Base-by-base conservation (phyloP, 202 grass and related monocot species). In the Panicum hallii region DNA sequence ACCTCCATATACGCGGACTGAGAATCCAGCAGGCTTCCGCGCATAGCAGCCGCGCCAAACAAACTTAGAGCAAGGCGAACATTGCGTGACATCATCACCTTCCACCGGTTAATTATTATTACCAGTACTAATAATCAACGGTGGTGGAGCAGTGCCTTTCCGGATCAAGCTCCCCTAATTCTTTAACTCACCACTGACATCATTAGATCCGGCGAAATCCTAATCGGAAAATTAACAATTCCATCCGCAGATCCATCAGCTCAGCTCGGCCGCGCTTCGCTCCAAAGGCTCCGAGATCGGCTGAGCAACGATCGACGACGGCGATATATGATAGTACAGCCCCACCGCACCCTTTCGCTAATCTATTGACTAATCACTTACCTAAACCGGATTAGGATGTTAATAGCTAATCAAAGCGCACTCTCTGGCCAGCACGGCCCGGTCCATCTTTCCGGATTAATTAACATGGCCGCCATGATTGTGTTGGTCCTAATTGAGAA, bases 141-240 rank as follows among this genome's bases (percentile, higher is more conserved):
- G 82, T 85, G 63, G 82, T 56, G 82, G 77, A 77, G 77, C 19
- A 82, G 82, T 81, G 71, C 32, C 78, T 85, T 89, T 85, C 87
- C 0, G 9, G 3, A 89, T 70, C 76, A 81, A 63, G 16, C 54
- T 77, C 47, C 8, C 19, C 15, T 65, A 48, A 70, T 32, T 20
- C 44, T 52, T 52, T 73, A 73, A 54, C 2, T 52, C 38, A 26
- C 60, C 42, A 84, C 56, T 75, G 70, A 53, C 72, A 89, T 86
- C 83, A 89, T 65, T 89, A 85, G 82, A 85, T 89, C 82, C 71
- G 77, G 13, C 9, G 2, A 79, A 76, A 89, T 77, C 78, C 13
- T 50, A 77, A 85, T 65, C 19, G 0, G 63, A 40, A 1, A 68
- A 81, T 67, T 55, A 60, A 84, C 23, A 71, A 72, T 62, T 45